Evolutionary conservation across 495 filamentous ascomycete genomes (phyloP).

Genomic region (Hyaloscypha variabilis): DNA sequence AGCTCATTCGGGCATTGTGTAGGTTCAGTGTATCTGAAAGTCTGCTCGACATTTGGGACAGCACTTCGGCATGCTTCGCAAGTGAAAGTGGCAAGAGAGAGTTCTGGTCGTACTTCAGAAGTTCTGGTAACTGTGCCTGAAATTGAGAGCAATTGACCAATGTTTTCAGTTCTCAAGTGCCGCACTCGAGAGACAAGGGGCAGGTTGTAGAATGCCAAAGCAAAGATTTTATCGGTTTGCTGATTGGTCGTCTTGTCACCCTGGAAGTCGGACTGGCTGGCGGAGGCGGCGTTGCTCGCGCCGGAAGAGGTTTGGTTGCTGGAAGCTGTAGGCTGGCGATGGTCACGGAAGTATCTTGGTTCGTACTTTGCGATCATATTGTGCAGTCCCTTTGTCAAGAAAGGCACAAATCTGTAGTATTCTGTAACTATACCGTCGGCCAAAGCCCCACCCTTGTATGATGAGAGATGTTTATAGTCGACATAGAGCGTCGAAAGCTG

Average conservation of each 20-base stretch:
- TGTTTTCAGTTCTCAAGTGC: slow-evolving; percentile 84
- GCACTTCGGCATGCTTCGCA: slow-evolving; percentile 85
- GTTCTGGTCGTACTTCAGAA: slow-evolving; percentile 92
- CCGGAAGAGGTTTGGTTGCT: slow-evolving; percentile 68
- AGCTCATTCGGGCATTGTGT: slow-evolving; percentile 90
- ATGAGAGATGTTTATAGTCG: slow-evolving; percentile 86
- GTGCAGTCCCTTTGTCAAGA: slow-evolving; percentile 86
- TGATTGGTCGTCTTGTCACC: slow-evolving; percentile 82
- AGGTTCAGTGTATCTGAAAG: slow-evolving; percentile 95
- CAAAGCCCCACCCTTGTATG: slow-evolving; percentile 69
- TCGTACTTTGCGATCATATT: slow-evolving; percentile 93
- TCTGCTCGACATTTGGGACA: slow-evolving; percentile 91
- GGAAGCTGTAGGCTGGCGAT: slow-evolving; percentile 72
- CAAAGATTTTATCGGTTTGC: slow-evolving; percentile 94
- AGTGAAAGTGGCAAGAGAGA: slow-evolving; percentile 88
- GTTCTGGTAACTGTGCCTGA: slow-evolving; percentile 96
- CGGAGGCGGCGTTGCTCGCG: slow-evolving; percentile 61
- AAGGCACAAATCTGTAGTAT: slow-evolving; percentile 95
- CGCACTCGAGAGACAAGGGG: slow-evolving; percentile 91
- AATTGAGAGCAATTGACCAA: slow-evolving; percentile 90
- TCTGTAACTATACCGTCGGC: slow-evolving; percentile 83
- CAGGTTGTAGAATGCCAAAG: slow-evolving; percentile 94
- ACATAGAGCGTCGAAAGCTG: slow-evolving; percentile 96
- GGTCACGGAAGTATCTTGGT: slow-evolving; percentile 88
- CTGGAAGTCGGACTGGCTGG: slow-evolving; percentile 64